Conservation (phyloP, 768 basidiomycete genomes). For the Mycena albidolilacea region DNA sequence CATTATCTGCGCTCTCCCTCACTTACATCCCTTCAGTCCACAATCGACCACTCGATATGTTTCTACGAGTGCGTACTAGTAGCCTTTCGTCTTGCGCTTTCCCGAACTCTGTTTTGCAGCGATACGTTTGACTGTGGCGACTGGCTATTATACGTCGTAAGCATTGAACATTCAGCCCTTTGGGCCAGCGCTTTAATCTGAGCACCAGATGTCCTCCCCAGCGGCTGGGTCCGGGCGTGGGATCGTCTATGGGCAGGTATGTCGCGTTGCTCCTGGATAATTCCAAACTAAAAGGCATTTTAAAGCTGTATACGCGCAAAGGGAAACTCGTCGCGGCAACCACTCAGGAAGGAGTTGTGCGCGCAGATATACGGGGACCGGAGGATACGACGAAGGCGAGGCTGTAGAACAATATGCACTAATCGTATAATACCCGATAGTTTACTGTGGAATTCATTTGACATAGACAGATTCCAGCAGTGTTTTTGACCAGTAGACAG, state of each 20-base stretch:
- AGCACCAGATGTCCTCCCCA: conserved; percentile 72
- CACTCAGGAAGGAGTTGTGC: conserved; percentile 85
- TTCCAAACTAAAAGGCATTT: conserved; percentile 10
- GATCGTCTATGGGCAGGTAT: conserved; percentile 79
- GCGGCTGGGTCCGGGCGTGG: conserved; percentile 76
- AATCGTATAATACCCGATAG: conserved; percentile 6
- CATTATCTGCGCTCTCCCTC: not conserved
- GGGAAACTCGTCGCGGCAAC: conserved; percentile 82
- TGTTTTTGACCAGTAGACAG: no score
- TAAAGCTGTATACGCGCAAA: conserved; percentile 76
- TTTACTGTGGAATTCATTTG: not conserved
- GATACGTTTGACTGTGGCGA: conserved; percentile 84
- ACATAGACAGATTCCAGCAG: not conserved
- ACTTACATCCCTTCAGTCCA: conserved; percentile 4
- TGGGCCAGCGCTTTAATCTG: not conserved
- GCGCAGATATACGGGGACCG: conserved; percentile 68
- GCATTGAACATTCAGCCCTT: conserved; percentile 43
- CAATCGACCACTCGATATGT: conserved; percentile 76
- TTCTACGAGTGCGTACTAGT: conserved; percentile 74
- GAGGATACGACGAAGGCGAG: conserved; percentile 32
- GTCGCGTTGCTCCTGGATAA: conserved; percentile 39
- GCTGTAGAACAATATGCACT: conserved; percentile 21
- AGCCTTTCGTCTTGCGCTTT: not conserved
- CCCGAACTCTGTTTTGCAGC: conserved; percentile 52
- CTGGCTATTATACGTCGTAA: conserved; percentile 84